Evolutionary conservation across 148 eudicot species (phyloP), one percentile per base, ranked within the genome.

Genomic region (Rhododendron mucronatum): DNA sequence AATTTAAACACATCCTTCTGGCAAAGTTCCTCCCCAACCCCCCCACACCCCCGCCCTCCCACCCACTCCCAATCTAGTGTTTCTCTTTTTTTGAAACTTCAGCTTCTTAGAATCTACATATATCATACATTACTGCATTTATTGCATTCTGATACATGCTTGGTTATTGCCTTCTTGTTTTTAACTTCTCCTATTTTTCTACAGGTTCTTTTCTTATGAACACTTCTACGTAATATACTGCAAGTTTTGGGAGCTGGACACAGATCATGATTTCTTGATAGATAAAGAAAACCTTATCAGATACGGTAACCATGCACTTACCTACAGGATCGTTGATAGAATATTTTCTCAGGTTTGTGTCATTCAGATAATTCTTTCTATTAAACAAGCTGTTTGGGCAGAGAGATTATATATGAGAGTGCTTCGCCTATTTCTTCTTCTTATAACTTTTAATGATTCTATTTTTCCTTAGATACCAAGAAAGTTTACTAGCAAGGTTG

Each of bases 231-330:
- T 95, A 85, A 95, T 95, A 88, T 95, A 95, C 79, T 95, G 98
- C 92, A 95, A 95, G 89, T 95, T 95, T 84, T 94, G 98, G 98
- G 98, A 95, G 92, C 90, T 95, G 88, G 98, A 95, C 84, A 90
- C 96, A 18, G 98, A 95, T 87, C 98, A 95, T 85, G 98, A 95
- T 89, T 95, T 95, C 85, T 87, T 95, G 87, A 95, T 95, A 77
- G 96, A 95, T 83, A 95, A 94, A 86, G 98, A 95, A 90, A 94
- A 95, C 91, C 92, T 95, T 75, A 95, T 95, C 75, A 93, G 94
- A 95, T 95, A 95, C 84, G 95, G 98, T 83, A 95, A 95, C 87
- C 98, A 95, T 86, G 95, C 96, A 69, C 98, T 95, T 87, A 95
- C 98, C 37, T 95, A 94, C 91, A 91, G 96, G 87, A 94, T 95